Percentiles rank a stretch among this genome's conserved stretches.
Conservation (phyloP, 331 rosid genomes). For the Acacia pycnantha region DNA sequence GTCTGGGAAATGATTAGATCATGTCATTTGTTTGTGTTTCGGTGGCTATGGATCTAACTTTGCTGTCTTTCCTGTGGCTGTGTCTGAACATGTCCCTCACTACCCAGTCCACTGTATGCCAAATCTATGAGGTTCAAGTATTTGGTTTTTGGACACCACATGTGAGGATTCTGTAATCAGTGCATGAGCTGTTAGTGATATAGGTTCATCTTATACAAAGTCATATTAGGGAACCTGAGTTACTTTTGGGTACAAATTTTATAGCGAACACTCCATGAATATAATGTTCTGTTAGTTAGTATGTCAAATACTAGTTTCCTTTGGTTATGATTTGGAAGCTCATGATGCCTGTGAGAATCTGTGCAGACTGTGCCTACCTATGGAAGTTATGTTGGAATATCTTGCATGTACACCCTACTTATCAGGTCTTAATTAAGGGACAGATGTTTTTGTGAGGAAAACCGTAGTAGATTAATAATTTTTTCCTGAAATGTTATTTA, state of each 20-base stretch:
- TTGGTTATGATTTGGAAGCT: background rate
- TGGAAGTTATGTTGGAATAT: background rate
- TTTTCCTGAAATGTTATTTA: background rate
- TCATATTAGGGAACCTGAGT: background rate
- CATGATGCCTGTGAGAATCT: background rate
- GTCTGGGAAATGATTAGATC: background rate
- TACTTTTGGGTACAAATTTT: background rate
- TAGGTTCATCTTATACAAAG: background rate
- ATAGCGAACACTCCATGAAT: background rate
- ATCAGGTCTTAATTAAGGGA: background rate
- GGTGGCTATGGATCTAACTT: background rate
- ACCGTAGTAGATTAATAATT: background rate
- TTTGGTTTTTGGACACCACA: background rate
- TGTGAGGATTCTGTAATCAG: background rate
- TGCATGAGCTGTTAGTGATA: background rate
- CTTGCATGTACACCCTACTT: background rate
- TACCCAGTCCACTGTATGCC: background rate
- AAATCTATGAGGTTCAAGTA: background rate
- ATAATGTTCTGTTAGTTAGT: background rate
- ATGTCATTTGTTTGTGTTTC: background rate
- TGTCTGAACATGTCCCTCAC: background rate
- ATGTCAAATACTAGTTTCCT: background rate
- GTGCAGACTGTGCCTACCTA: background rate
- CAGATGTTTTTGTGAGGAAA: background rate
- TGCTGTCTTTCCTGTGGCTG: background rate